Evolutionary conservation across 257 asterid genomes (phyloP).

Genomic region (Plectranthus barbatus): DNA sequence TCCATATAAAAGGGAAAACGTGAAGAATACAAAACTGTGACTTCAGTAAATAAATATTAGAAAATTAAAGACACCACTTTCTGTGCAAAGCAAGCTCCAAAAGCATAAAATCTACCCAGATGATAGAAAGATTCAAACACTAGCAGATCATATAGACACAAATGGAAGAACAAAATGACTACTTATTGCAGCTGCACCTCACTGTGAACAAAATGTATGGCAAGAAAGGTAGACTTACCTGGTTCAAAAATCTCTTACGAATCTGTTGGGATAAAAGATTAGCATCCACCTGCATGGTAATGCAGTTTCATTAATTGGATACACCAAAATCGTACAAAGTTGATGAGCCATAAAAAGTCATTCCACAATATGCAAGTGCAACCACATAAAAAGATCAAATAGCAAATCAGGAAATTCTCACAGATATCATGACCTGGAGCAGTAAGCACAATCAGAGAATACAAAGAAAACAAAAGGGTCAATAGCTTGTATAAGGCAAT

Average conservation of each 20-base stretch:
- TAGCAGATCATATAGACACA: no score
- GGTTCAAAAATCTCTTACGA: conserved; percentile 60
- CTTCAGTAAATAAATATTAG: neutral
- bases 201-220: neutral
- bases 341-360: neutral
- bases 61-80: neutral
- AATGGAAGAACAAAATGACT: neutral
- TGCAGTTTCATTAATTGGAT: conserved; percentile 15
- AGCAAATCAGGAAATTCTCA: neutral
- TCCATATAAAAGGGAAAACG: neutral
- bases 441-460: neutral
- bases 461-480: neutral
- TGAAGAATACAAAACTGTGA: neutral
- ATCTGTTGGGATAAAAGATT: conserved; percentile 62
- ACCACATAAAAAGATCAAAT: neutral
- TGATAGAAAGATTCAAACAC: neutral
- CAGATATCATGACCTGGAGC: conserved; percentile 1
- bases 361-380: conserved; percentile 6
- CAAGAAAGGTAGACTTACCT: conserved; percentile 36
- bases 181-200: neutral
- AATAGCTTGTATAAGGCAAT: conserved; percentile 1
- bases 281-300: conserved; percentile 74
- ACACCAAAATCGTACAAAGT: neutral
- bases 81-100: neutral
- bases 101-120: neutral